phyloP scores from a whole-genome alignment of 306 rosid species.

The Herpetospermum pedunculosum region DNA sequence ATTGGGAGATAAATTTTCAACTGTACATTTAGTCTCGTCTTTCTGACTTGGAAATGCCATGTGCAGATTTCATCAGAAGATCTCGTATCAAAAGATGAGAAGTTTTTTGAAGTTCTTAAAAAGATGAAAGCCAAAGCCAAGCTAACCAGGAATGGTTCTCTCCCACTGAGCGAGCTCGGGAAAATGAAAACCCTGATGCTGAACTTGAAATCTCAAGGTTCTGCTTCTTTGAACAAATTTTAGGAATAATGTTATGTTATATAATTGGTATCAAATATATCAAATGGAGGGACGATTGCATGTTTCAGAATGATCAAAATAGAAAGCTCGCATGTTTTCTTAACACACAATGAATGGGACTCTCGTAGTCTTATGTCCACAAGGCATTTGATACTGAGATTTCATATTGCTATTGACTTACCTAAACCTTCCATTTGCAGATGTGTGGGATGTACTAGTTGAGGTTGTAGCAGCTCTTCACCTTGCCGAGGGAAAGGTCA shows the following conservation, averaged over 20 bases:
- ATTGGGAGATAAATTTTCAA: background rate
- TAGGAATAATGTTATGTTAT: background rate
- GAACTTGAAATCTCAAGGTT: slow-evolving; percentile 46
- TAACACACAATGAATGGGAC: background rate
- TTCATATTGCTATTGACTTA: background rate
- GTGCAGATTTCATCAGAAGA: slow-evolving; percentile 52
- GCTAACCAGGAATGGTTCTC: slow-evolving; percentile 53
- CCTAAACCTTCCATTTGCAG: slow-evolving; percentile 32
- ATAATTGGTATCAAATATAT: background rate
- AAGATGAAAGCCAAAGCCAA: slow-evolving; percentile 60
- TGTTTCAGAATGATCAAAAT: background rate
- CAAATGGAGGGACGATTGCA: background rate
- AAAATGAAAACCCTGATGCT: slow-evolving; percentile 51
- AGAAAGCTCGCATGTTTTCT: background rate
- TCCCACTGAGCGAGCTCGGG: slow-evolving; percentile 63
- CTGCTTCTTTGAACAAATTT: background rate
- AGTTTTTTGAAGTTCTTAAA: slow-evolving; percentile 28
- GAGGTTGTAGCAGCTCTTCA: slow-evolving; percentile 77
- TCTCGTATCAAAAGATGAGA: slow-evolving; percentile 28
- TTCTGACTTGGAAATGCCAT: slow-evolving; percentile 11
- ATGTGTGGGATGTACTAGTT: slow-evolving; percentile 58
- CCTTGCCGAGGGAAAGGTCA: slow-evolving; percentile 60
- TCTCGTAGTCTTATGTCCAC: background rate
- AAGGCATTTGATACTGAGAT: background rate
- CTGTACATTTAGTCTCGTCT: background rate